Base-by-base conservation (phyloP, 257 asterid genomes). In the Solanum gandarillasii region DNA sequence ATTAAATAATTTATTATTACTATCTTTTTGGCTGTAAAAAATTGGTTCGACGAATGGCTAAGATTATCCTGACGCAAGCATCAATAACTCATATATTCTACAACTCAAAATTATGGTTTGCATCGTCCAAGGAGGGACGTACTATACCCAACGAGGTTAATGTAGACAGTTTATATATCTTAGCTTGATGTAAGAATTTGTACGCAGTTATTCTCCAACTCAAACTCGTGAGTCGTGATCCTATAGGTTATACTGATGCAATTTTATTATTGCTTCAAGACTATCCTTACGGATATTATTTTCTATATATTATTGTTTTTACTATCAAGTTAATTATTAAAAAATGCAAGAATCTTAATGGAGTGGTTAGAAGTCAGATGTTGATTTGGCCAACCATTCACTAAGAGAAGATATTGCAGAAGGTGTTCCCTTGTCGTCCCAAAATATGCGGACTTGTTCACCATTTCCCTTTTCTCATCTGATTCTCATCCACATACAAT, bases 361-460 rank as follows among this genome's bases (percentile, higher is more conserved):
- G 88, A 88, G 92, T 67, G 21, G 90, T 88, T 90, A 83, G 88
- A 86, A 74, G 38, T 87, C 89, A 87, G 89, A 83, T 76, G 87
- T 67, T 84, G 86, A 81, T 87, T 87, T 20, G 85, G 88, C 90
- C 76, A 88, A 67, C 89, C 81, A 87, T 87, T 83, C 89, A 87
- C 73, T 27, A 87, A 83, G 38, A 31, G n/a, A 48, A 82, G 68
- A 83, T 87, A 13, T 76, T 12, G 60, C 62, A 36, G 85, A 81
- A 46, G 85, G 85, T 81, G 85, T 46, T 81, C 85, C 85, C 70
- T 29, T 81, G 41, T 81, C 70, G 68, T 81, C 85, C 85, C 85
- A 81, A 81, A 81, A 46, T 81, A 46, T 29, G 85, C 41, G 85
- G 85, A 81, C 85, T 0, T 46, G 68, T 46, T 81, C 68, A 81